Base-by-base conservation (phyloP, 352 stramenopile genomes). In the Phytophthora tubulina region DNA sequence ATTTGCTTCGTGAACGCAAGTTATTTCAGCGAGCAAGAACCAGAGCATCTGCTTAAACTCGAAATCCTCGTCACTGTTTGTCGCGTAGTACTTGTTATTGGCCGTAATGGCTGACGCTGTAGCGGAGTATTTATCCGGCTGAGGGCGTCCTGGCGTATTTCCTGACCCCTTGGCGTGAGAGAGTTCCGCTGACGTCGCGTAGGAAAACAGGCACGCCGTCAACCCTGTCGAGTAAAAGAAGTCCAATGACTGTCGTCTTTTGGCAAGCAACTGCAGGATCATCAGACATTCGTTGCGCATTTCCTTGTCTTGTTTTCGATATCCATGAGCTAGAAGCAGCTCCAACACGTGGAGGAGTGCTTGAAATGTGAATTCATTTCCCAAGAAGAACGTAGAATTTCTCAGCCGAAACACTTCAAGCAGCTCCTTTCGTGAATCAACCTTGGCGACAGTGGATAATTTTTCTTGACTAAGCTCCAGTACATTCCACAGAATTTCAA, bases 11-110 rank as follows among this genome's bases (percentile, higher is more conserved):
- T 93, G 76, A 45, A 72, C 82, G n/a, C 51, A 74, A 21, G 72
- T 61, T 42, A 92, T 78, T n/a, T 85, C 76, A 1, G 85, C 79
- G 11, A 95, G 57, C 10, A 94, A 21, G 45, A 84, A 78, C 88
- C 86, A 95, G 10, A 94, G 56, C 65, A 86, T 78, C 62, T 92
- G 86, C 73, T 95, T 95, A 72, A 95, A 92, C 70, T 95, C 88
- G 38, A 95, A 85, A 63, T 95, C 86, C 49, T 91, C 85, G 50
- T 90, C 82, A 46, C 80, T 79, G 48, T 78, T 88, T n/a, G 81
- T 93, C 11, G 84, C 81, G 60, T 91, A 95, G 57, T 88, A 65
- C 46, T 88, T 77, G 6, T 65, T 76, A 45, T 83, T 89, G 4
- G 85, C 83, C 2, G 79, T 86, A 36, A 93, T 81, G 21, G 79